Evolutionary conservation across 306 rosid genomes (phyloP).

Genomic region (Ammopiptanthus mongolicus): DNA sequence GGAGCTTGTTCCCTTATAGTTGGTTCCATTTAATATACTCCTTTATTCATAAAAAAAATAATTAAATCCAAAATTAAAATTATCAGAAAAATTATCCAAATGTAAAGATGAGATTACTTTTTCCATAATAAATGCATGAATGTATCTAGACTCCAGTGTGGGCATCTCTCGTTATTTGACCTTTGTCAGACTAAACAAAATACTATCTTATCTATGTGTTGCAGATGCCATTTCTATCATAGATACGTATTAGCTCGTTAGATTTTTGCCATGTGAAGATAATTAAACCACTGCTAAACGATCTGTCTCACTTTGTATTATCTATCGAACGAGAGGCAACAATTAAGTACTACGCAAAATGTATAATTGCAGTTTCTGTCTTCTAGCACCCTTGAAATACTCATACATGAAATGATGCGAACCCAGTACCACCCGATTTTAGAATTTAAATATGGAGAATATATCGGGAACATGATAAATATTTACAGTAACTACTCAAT

Average conservation of each 20-base stretch:
- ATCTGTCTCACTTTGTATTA: background rate
- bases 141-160: background rate
- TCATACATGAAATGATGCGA: background rate
- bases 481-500: background rate
- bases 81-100: background rate
- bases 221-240: background rate
- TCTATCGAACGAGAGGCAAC: background rate
- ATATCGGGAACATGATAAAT: background rate
- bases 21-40: too few species aligned
- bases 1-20: too few species aligned
- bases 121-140: background rate
- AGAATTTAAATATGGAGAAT: background rate
- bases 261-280: background rate
- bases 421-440: background rate
- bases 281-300: background rate
- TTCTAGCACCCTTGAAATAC: background rate
- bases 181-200: background rate
- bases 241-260: background rate
- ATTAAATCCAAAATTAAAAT: too few species aligned
- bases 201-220: background rate
- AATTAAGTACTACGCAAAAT: background rate
- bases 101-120: background rate
- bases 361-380: background rate
- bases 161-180: background rate
- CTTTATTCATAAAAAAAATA: too few species aligned